Evolutionary conservation across 1,139 yeast species (phyloP).

Genomic region (Debaryomycetaceae sp.): DNA sequence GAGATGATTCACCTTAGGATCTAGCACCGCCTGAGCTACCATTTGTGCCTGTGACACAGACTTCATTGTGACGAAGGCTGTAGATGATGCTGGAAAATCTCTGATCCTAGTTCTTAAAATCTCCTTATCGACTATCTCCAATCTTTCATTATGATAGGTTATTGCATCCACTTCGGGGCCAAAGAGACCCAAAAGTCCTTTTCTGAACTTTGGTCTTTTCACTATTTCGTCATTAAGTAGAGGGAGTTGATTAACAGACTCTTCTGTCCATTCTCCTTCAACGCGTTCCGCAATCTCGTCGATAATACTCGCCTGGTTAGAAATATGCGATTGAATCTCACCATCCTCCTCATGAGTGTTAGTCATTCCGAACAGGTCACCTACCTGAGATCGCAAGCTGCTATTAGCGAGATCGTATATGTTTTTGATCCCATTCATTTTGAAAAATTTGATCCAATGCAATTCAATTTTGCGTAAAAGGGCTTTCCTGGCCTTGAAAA

Average conservation of each 20-base stretch:
- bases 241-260: constrained; percentile 19
- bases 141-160: constrained; percentile 51
- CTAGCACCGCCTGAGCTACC: constrained; percentile 85
- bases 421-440: constrained; percentile 30
- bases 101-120: constrained; percentile 54
- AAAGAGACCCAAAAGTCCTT: constrained; percentile 50
- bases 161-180: constrained; percentile 66
- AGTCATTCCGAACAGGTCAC: constrained; percentile 24
- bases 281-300: constrained; percentile 8
- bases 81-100: constrained; percentile 59
- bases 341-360: background rate
- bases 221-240: constrained; percentile 27
- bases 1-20: constrained; percentile 70
- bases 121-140: constrained; percentile 55
- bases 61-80: constrained; percentile 81
- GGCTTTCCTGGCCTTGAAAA: constrained; percentile 57
- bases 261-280: constrained; percentile 15
- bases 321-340: background rate
- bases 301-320: background rate
- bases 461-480: constrained; percentile 60
- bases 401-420: constrained; percentile 27
- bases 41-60: constrained; percentile 84
- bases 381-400: constrained; percentile 24
- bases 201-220: constrained; percentile 49
- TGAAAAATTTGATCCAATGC: constrained; percentile 74